These are phyloP conservation scores for Fraxinus sp. DNA, from an alignment of 305 asterid genomes.

Conservation along the genomic window DNA sequence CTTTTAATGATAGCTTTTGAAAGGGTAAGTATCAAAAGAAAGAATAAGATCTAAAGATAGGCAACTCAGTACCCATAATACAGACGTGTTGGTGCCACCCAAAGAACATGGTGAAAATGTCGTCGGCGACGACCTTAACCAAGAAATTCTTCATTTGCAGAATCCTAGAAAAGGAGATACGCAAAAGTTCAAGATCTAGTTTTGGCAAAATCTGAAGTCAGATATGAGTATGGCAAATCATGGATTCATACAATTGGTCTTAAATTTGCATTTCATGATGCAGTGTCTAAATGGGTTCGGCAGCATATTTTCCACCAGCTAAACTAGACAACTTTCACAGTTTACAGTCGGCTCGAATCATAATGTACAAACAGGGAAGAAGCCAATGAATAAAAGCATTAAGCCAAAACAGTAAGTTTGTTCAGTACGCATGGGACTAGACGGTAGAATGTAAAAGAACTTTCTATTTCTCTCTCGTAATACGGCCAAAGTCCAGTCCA, in stretches of 20 bases:
- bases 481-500: background rate
- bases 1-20: background rate
- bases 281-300: background rate
- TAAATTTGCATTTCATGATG: background rate
- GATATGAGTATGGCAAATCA: background rate
- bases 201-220: background rate
- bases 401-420: background rate
- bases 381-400: background rate
- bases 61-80: conserved; percentile 2
- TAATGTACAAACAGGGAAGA: background rate
- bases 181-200: conserved; percentile 2
- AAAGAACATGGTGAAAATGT: conserved; percentile 7
- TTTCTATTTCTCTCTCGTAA: background rate
- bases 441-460: background rate
- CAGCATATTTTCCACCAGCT: background rate
- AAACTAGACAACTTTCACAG: background rate
- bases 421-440: background rate
- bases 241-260: background rate
- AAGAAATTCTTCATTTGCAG: conserved; percentile 22
- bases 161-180: conserved; percentile 25
- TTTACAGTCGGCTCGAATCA: background rate
- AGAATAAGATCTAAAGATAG: background rate
- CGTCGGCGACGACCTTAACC: conserved; percentile 9
- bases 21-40: background rate
- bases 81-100: background rate